These are phyloP conservation scores for Madurella mycetomatis DNA, from an alignment of 2,329 filamentous ascomycete genomes.

Conservation along the genomic window DNA sequence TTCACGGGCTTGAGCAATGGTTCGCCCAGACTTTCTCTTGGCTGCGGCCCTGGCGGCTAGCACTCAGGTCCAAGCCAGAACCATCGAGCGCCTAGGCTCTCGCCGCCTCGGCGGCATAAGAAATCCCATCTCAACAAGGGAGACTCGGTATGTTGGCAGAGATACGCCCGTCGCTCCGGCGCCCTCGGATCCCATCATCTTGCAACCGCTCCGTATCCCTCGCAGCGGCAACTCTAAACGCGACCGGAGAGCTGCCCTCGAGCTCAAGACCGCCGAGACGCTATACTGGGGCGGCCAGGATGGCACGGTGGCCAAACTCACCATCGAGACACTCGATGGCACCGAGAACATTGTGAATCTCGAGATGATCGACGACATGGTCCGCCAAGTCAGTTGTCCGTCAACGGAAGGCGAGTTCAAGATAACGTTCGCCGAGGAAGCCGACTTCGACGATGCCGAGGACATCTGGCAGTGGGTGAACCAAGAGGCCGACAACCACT, in stretches of 20 bases:
- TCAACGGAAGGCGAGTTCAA: not conserved
- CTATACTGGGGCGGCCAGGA: slow-evolving; percentile 12
- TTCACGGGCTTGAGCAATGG: not conserved
- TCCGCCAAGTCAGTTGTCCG: slow-evolving; percentile 9
- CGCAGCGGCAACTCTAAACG: slow-evolving; percentile 8
- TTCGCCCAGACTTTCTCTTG: slow-evolving; percentile 1
- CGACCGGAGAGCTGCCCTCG: slow-evolving; percentile 2
- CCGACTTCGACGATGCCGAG: slow-evolving; percentile 13
- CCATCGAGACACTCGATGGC: slow-evolving; percentile 1
- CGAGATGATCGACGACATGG: slow-evolving; percentile 14
- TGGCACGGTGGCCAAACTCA: slow-evolving; percentile 14
- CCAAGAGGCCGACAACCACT: slow-evolving; percentile 11
- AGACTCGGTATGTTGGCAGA: not conserved
- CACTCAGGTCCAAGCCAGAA: not conserved
- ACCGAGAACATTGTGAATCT: slow-evolving; percentile 16
- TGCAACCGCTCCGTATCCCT: slow-evolving; percentile 3
- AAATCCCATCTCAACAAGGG: too few relatives aligned
- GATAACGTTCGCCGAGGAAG: slow-evolving; percentile 10
- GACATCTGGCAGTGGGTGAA: slow-evolving; percentile 19
- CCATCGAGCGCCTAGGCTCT: not conserved
- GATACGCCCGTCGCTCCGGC: not conserved
- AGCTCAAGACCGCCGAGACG: slow-evolving; percentile 6
- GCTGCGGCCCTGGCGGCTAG: not conserved
- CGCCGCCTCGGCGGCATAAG: not conserved
- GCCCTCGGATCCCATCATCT: not conserved